Base-by-base conservation (phyloP, 2,329 filamentous ascomycete genomes). In the Xylariaceae sp. region DNA sequence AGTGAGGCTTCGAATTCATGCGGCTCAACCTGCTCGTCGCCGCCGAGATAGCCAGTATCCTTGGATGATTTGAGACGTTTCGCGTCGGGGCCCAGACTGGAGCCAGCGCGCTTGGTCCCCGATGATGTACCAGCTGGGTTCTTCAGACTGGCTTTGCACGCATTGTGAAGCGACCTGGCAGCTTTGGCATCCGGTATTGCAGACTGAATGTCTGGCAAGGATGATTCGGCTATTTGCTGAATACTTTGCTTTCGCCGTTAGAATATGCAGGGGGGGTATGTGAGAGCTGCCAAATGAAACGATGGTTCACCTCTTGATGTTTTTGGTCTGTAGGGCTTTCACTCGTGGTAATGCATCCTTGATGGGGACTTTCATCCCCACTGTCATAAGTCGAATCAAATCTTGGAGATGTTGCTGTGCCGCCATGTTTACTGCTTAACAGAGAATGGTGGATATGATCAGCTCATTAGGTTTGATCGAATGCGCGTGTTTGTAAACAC, bases 1-100 rank as follows among this genome's bases (percentile, higher is more conserved):
- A 90, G 71, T 0, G 83, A 81, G 6, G 71, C 72, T 64, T 90
- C 87, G 1, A 86, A 69, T 44, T 85, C 79, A 12, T 77, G 75
- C 0, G 83, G 77, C 1, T 72, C 68, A 64, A 72, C 54, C 45
- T 71, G 62, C 5, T 62, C 56, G 1, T 64, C 61, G 0, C 63
- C 66, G 22, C 57, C 58, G 27, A 66, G 55, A 36, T 68, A 62
- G 10, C 55, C 53, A 11, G 66, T 52, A 49, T 54, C 47, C 19
- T 45, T 45, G 1, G 59, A 58, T 9, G 57, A 42, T 46, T 62
- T 71, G 15, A 61, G 19, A 7, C 69, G 68, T 55, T 75, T 74
- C 15, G 63, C 50, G 19, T 58, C 45, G 2, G 54, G 53, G 4
- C 60, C 40, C 9, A 62, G 53, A 17, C 54, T 53, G 33, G 62